Evolutionary conservation across 2,329 filamentous ascomycete species (phyloP).

Genomic region (Periglandula ipomoeae): DNA sequence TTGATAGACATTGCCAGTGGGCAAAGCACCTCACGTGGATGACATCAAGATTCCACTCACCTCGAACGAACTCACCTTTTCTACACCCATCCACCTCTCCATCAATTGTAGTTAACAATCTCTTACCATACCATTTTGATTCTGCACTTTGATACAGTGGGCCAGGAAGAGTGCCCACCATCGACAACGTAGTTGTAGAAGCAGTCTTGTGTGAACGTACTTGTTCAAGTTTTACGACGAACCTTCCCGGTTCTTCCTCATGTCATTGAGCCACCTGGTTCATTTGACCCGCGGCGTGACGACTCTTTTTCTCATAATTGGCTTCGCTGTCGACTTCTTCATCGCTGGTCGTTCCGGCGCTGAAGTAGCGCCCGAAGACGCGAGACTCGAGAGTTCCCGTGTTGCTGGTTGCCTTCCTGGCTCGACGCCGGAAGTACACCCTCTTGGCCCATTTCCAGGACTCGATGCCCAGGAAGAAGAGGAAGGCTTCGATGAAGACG

Average conservation of each 20-base stretch:
- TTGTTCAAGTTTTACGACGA: not conserved
- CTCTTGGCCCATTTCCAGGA: constrained; percentile 62
- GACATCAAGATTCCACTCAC: no score
- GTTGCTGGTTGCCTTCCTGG: constrained; percentile 12
- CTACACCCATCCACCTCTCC: no score
- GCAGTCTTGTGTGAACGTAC: not conserved
- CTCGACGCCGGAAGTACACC: constrained; percentile 16
- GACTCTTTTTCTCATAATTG: constrained; percentile 8
- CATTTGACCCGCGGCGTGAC: not conserved
- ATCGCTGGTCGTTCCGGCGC: constrained; percentile 12
- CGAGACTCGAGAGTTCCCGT: constrained; percentile 22
- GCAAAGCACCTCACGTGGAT: no score
- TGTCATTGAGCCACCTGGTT: constrained; percentile 12
- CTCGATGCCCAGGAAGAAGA: constrained; percentile 58
- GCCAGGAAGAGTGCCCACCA: not conserved
- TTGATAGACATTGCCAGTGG: no score
- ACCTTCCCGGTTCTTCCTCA: constrained; percentile 6
- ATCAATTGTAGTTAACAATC: no score
- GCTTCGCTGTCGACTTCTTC: constrained; percentile 7
- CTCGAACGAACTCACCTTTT: no score
- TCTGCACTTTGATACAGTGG: not conserved
- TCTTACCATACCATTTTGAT: not conserved
- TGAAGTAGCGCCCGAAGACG: constrained; percentile 23
- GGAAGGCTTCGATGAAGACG: constrained; percentile 46
- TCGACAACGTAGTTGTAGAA: not conserved